Evolutionary conservation across 2,329 filamentous ascomycete genomes (phyloP), one percentile per base, ranked within the genome.

Genomic region (Ceratocystis colombiana): DNA sequence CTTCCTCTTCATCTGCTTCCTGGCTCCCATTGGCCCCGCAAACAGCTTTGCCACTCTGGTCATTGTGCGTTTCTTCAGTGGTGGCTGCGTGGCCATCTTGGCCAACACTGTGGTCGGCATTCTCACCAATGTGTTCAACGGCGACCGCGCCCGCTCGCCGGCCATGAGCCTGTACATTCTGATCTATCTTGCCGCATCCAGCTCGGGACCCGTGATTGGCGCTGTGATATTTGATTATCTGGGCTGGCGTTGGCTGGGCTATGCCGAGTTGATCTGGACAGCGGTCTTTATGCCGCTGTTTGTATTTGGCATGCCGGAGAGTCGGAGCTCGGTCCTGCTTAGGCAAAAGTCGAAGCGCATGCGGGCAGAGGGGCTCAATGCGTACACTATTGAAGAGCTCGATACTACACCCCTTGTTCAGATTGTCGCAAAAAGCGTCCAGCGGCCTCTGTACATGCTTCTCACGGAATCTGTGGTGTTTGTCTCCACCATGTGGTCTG

Each of bases 381-480:
- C 66, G 4, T 66, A 66, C 45, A 65, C 66, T 1, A 41, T 4
- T 3, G 64, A 68, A 50, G 66, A 68, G n/a, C 64, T 68, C 6
- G 66, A 68, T 37, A 61, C 37, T 2, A 68, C 64, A 7, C 66
- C 66, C 1, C 15, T 66, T 7, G 20, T 61, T 20, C 46, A 68
- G 37, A 57, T 66, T n/a, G 45, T 68, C 3, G 30, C 62, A 8
- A 66, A 64, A 44, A 65, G 62, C 15, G 61, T 68, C n/a, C 66
- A 68, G 50, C 64, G 66, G 15, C 66, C 66, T 28, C 41, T 68
- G 25, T 68, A 68, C 50, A 68, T 68, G 66, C 61, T 68, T 30
- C 64, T 41, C 69, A 82, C 79, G 1, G 79, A 82, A 71, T 76
- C 76, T 2, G 79, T 82, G 0, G 76, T 82, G 1, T 74, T 79